phyloP scores from a whole-genome alignment of 1,284 basidiomycete species.

The Cryptococcus sp. region DNA sequence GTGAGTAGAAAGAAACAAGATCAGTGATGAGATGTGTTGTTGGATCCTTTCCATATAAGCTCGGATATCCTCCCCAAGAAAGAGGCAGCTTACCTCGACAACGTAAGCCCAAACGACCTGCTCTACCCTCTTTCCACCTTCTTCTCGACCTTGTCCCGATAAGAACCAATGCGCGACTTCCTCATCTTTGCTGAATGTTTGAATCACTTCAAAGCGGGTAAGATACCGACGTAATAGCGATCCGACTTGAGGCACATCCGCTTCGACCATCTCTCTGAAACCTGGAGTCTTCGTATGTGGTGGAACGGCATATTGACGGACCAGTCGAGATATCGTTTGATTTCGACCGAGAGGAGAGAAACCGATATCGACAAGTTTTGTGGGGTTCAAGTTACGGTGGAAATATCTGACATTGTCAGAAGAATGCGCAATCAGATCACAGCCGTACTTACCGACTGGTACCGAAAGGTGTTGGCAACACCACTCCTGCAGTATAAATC shows the following conservation, averaged over 20 bases:
- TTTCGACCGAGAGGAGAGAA: slow-evolving; percentile 83
- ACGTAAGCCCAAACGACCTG: slow-evolving; percentile 98
- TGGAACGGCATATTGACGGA: slow-evolving; percentile 66
- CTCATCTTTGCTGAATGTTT: slow-evolving; percentile 64
- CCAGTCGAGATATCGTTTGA: slow-evolving; percentile 81
- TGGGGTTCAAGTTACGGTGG: slow-evolving; percentile 87
- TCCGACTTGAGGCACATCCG: slow-evolving; percentile 68
- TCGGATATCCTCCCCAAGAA: not conserved
- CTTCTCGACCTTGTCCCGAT: slow-evolving; percentile 70
- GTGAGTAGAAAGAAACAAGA: slow-evolving; percentile 93
- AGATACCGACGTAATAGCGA: slow-evolving; percentile 77
- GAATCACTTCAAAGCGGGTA: slow-evolving; percentile 78
- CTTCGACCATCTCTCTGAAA: slow-evolving; percentile 80
- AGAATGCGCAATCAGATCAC: not conserved
- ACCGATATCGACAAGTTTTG: slow-evolving; percentile 84
- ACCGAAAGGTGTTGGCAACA: slow-evolving; percentile 84
- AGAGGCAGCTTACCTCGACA: slow-evolving; percentile 67
- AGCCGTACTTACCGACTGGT: slow-evolving; percentile 60
- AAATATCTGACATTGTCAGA: slow-evolving; percentile 60
- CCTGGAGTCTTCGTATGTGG: slow-evolving; percentile 54
- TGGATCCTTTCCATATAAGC: slow-evolving; percentile 59
- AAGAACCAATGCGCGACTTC: slow-evolving; percentile 86
- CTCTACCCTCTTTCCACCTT: slow-evolving; percentile 56
- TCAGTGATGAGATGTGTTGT: slow-evolving; percentile 81
- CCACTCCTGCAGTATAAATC: slow-evolving; percentile 89